Evolutionary conservation across 2,329 filamentous ascomycete species (phyloP).

Genomic region (Scedosporium apiospermum): DNA sequence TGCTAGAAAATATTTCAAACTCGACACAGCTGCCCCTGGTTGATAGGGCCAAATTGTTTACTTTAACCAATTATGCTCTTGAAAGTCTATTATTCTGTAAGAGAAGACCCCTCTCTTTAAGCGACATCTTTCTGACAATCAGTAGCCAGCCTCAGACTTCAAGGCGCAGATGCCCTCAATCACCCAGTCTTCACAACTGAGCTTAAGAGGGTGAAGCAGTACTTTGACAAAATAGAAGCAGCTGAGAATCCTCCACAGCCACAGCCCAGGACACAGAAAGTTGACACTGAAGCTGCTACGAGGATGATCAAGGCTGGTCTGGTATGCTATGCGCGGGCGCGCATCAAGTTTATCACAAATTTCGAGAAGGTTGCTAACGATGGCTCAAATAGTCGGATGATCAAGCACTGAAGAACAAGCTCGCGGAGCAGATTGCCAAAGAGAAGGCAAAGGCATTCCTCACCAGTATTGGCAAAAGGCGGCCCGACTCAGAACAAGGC

Average conservation of each 20-base stretch:
- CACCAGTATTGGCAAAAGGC: conserved; percentile 27
- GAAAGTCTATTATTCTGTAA: conserved; percentile 83
- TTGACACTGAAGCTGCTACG: conserved; percentile 69
- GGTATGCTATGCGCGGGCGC: conserved; percentile 30
- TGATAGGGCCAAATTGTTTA: conserved; percentile 88
- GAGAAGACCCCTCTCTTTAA: conserved; percentile 13
- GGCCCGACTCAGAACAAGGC: background rate
- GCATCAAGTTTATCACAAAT: background rate
- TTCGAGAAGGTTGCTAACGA: background rate
- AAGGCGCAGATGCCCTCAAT: conserved; percentile 70
- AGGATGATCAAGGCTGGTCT: conserved; percentile 77
- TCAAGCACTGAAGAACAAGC: conserved; percentile 38
- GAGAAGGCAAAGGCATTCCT: conserved; percentile 43
- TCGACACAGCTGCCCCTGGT: conserved; percentile 78
- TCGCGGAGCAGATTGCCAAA: conserved; percentile 47
- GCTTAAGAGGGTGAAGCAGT: conserved; percentile 77
- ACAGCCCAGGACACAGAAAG: conserved; percentile 36
- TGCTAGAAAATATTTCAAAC: conserved; percentile 58
- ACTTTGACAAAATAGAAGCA: conserved; percentile 83
- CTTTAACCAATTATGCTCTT: conserved; percentile 79
- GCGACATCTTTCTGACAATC: conserved; percentile 4
- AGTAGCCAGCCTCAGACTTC: conserved; percentile 62
- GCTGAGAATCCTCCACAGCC: conserved; percentile 54
- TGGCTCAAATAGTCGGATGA: conserved; percentile 33
- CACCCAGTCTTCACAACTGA: conserved; percentile 74